phyloP scores from a whole-genome alignment of 192 early-diverging fungal species.

The Coemansia nantahalensis region DNA sequence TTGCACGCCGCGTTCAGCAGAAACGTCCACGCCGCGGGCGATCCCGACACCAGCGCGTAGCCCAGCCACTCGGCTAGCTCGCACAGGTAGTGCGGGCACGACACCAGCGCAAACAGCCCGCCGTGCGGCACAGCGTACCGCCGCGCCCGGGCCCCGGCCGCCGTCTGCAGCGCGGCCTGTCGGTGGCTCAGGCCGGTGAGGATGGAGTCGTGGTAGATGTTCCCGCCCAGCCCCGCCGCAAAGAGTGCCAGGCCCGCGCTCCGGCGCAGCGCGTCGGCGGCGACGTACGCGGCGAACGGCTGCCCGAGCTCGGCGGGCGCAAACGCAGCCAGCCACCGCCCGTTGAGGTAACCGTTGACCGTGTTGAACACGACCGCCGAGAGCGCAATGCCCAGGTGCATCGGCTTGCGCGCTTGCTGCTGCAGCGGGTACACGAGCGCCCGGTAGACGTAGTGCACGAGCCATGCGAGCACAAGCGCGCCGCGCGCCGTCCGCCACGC shows the following conservation, averaged over 20 bases:
- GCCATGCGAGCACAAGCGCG: conserved; percentile 14
- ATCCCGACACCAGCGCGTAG: conserved; percentile 33
- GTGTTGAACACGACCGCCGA: conserved; percentile 36
- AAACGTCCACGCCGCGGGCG: conserved; percentile 50
- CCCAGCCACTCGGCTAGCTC: conserved; percentile 51
- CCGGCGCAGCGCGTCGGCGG: not conserved
- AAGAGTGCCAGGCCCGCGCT: conserved; percentile 15
- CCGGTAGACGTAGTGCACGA: conserved; percentile 42
- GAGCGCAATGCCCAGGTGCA: conserved; percentile 43
- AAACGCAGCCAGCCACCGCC: conserved; percentile 30
- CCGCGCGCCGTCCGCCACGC: conserved; percentile 1
- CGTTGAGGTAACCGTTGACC: conserved; percentile 51
- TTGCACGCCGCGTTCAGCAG: conserved; percentile 29
- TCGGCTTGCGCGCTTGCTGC: conserved; percentile 37
- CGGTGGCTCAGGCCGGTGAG: conserved; percentile 23
- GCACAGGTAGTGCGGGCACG: conserved; percentile 53
- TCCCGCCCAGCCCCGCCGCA: conserved; percentile 24
- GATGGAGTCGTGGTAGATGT: conserved; percentile 44
- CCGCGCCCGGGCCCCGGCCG: too few species aligned
- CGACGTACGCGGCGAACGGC: not conserved
- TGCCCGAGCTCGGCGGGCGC: not conserved
- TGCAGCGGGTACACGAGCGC: conserved; percentile 44
- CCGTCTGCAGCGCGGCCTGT: too few species aligned
- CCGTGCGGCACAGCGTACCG: conserved; percentile 34
- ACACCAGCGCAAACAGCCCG: conserved; percentile 39